Evolutionary conservation across 768 basidiomycete genomes (phyloP).

Genomic region (Mrakia blollopis): DNA sequence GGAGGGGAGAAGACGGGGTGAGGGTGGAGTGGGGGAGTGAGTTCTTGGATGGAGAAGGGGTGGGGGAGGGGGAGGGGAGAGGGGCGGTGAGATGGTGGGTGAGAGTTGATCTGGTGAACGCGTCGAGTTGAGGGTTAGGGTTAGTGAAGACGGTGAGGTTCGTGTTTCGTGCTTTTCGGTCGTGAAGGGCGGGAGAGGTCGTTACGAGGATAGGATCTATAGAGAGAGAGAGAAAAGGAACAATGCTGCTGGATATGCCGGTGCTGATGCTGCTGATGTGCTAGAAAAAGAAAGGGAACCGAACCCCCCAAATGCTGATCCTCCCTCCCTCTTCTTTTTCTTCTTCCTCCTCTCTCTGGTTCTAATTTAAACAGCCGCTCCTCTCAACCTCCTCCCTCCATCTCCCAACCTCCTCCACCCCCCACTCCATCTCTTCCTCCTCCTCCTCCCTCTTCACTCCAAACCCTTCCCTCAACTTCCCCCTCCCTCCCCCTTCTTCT

Average conservation of each 20-base stretch:
- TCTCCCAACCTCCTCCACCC: neutral
- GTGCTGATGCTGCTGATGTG: neutral
- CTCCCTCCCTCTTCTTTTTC: neutral
- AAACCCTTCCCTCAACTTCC: neutral
- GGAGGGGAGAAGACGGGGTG: neutral
- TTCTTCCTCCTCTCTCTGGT: no score
- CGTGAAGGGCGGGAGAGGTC: neutral
- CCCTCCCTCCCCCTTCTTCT: neutral
- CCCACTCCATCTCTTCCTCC: neutral
- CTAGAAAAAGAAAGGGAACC: no score
- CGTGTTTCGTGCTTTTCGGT: neutral
- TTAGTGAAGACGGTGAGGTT: no score
- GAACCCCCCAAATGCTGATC: neutral
- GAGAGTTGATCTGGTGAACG: neutral
- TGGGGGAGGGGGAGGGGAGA: neutral
- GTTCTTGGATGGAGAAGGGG: neutral
- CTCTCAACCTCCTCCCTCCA: neutral
- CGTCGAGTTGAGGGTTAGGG: neutral
- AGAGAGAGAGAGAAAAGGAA: neutral
- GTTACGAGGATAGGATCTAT: neutral
- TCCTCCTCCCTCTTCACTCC: neutral
- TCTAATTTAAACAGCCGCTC: no score
- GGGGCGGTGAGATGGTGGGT: constrained; percentile 9
- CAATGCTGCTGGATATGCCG: neutral
- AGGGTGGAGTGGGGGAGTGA: neutral